Base-by-base conservation (phyloP, 768 basidiomycete genomes). In the Lyophyllum semitale region DNA sequence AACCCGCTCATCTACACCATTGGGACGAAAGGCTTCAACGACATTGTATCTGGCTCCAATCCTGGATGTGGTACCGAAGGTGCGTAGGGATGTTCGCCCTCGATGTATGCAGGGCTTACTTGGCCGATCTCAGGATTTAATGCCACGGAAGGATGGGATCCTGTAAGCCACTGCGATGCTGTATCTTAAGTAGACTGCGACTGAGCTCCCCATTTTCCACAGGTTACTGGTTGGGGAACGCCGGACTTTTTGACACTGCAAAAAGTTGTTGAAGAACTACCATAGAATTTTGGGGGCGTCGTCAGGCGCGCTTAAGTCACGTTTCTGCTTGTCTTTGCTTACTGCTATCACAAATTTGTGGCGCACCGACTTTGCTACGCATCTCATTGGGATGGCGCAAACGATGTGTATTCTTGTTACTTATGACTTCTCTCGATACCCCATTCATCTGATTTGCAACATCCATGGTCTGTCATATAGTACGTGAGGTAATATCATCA, bases 221-320 rank as follows among this genome's bases (percentile, higher is more conserved):
- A 82, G 80, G 77, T 85, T 48, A 87, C 84, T 43, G 84, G 84
- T 17, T 69, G 84, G 22, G 85, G 85, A 4, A 86, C 84, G 4
- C 84, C 84, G n/a, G 77, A 85, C 61, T 88, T 84, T 64, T 62
- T 72, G 44, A 77, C 75, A 54, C 67, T 88, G 52, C 73, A 76
- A 60, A 57, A 68, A 20, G 70, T 82, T 11, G 76, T 81, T 59
- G 75, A 61, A 62, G n/a, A n/a, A n/a, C n/a, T n/a, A n/a, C n/a
- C n/a, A n/a, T n/a, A n/a, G n/a, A n/a, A n/a, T n/a, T n/a, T n/a
- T n/a, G n/a, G n/a, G n/a, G n/a, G n/a, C n/a, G n/a, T n/a, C n/a
- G n/a, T n/a, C n/a, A n/a, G n/a, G n/a, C n/a, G n/a, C n/a, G n/a
- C n/a, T n/a, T n/a, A n/a, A n/a, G n/a, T n/a, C n/a, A n/a, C n/a